These are phyloP conservation scores for Bryoglossum gracile DNA, from an alignment of 495 filamentous ascomycete species.

Conservation along the genomic window DNA sequence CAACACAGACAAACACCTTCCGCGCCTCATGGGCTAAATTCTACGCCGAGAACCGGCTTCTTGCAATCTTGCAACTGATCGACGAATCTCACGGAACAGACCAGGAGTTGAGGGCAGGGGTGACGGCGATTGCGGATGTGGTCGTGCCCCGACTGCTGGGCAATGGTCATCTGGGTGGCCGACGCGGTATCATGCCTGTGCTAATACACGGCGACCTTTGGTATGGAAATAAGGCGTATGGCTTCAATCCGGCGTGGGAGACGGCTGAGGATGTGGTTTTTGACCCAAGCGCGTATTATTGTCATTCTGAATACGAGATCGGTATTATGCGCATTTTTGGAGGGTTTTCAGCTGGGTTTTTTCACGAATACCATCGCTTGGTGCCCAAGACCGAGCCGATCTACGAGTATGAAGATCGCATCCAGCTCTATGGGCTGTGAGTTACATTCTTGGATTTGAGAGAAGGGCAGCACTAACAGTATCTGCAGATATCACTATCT, in stretches of 20 bases:
- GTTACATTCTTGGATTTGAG: slow-evolving; percentile 27
- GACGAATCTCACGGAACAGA: slow-evolving; percentile 59
- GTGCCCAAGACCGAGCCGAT: slow-evolving; percentile 74
- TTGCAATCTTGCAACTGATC: slow-evolving; percentile 51
- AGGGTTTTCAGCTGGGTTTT: slow-evolving; percentile 67
- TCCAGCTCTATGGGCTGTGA: slow-evolving; percentile 74
- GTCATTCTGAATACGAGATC: slow-evolving; percentile 82
- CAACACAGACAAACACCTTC: slow-evolving; percentile 68
- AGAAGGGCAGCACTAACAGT: not conserved
- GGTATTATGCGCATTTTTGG: slow-evolving; percentile 98
- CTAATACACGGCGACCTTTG: slow-evolving; percentile 88
- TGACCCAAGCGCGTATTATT: slow-evolving; percentile 73
- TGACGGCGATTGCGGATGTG: slow-evolving; percentile 50
- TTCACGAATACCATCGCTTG: slow-evolving; percentile 65
- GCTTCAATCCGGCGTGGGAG: slow-evolving; percentile 50
- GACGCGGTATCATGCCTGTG: slow-evolving; percentile 55
- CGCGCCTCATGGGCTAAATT: slow-evolving; percentile 71
- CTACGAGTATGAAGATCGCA: slow-evolving; percentile 76
- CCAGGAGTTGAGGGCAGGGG: slow-evolving; percentile 46
- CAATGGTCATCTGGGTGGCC: slow-evolving; percentile 54
- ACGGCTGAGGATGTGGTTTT: slow-evolving; percentile 72
- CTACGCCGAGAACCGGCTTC: slow-evolving; percentile 66
- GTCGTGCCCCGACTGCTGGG: slow-evolving; percentile 71
- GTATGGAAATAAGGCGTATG: slow-evolving; percentile 75
- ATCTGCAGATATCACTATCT: slow-evolving; percentile 72